These are phyloP conservation scores for Umbilicus rupestris DNA, from an alignment of 164 flowering plant genomes.

Conservation along the genomic window DNA sequence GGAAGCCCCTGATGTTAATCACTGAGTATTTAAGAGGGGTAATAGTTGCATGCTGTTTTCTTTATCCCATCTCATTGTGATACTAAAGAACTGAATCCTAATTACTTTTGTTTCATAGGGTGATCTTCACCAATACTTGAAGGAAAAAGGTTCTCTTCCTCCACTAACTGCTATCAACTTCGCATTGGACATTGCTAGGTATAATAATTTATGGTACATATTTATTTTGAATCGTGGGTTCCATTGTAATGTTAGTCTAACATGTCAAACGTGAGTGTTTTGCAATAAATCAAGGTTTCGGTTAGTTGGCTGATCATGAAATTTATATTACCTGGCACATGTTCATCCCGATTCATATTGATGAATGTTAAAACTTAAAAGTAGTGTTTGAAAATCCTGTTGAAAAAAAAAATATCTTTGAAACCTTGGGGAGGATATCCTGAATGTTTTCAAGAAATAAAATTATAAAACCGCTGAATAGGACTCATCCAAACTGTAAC, in stretches of 20 bases:
- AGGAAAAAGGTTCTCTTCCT: conserved; percentile 81
- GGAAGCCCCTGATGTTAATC: conserved; percentile 91
- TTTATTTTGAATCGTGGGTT: background rate
- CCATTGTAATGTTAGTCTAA: no score
- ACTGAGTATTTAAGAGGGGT: conserved; percentile 98
- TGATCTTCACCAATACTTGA: conserved; percentile 92
- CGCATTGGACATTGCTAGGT: conserved; percentile 98
- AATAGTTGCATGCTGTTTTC: background rate
- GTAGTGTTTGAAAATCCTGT: background rate
- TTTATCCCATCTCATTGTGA: background rate
- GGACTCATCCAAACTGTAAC: background rate
- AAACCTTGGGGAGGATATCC: no score
- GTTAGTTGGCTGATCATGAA: no score
- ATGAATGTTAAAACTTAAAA: background rate
- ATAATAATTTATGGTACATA: background rate
- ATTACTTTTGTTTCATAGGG: conserved; percentile 40
- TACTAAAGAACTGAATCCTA: background rate
- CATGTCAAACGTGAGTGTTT: no score
- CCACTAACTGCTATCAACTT: conserved; percentile 80
- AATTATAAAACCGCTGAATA: background rate
- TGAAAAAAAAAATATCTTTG: no score
- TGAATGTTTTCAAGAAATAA: no score
- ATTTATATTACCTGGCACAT: no score
- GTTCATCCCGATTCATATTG: background rate
- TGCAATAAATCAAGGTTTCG: no score